Evolutionary conservation across 768 basidiomycete species (phyloP).

Genomic region (Dioszegia hungarica): DNA sequence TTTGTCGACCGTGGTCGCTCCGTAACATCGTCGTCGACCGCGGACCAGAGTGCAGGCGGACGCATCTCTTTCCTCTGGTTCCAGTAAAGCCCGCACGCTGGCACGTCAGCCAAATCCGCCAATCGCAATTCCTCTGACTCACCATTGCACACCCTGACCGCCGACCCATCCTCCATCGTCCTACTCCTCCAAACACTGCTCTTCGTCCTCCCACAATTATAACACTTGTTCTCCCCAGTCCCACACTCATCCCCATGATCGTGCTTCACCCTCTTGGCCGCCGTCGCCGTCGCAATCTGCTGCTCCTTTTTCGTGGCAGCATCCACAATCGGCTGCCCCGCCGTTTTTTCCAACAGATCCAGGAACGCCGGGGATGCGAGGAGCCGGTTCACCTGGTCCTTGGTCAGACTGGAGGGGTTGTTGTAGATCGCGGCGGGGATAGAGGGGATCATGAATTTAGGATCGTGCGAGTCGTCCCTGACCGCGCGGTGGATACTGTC

Average conservation of each 20-base stretch:
- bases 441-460: slow-evolving; percentile 18
- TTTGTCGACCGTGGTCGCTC: slow-evolving; percentile 7
- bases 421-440: slow-evolving; percentile 31
- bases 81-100: slow-evolving; percentile 48
- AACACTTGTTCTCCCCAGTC: slow-evolving; percentile 24
- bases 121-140: slow-evolving; percentile 1
- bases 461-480: background rate
- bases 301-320: slow-evolving; percentile 1
- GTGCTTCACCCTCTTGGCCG: slow-evolving; percentile 6
- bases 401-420: slow-evolving; percentile 30
- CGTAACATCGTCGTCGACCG: slow-evolving; percentile 30
- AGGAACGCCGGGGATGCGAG: slow-evolving; percentile 35
- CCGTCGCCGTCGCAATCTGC: background rate
- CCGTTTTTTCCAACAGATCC: slow-evolving; percentile 30
- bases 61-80: slow-evolving; percentile 42
- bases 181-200: slow-evolving; percentile 42
- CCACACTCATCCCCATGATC: slow-evolving; percentile 3
- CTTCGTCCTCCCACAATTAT: slow-evolving; percentile 44
- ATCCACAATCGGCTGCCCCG: slow-evolving; percentile 11
- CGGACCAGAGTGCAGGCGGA: slow-evolving; percentile 43
- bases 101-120: background rate
- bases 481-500: background rate
- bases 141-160: slow-evolving; percentile 46
- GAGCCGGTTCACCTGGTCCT: slow-evolving; percentile 37
- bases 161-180: slow-evolving; percentile 35